Conservation (phyloP, 2,329 filamentous ascomycete genomes). For the Microsporum ferrugineum region DNA sequence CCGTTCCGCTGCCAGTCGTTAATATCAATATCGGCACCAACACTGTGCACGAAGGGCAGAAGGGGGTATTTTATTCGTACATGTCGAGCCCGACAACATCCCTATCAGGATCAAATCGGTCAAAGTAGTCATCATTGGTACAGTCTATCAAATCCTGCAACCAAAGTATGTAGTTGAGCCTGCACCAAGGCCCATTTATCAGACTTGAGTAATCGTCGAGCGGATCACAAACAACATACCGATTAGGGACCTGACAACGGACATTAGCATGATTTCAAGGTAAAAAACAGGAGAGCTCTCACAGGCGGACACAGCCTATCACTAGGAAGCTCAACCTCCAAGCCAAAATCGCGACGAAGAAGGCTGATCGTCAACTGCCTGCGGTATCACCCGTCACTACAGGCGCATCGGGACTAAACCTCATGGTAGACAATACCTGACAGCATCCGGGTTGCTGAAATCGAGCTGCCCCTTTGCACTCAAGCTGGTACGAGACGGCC, state of each 20-base stretch:
- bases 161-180: conserved; percentile 87
- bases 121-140: conserved; percentile 39
- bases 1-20: conserved; percentile 52
- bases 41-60: background rate
- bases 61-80: conserved; percentile 23
- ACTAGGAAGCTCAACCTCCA: conserved; percentile 58
- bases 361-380: conserved; percentile 65
- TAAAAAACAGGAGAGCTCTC: conserved; percentile 16
- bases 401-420: background rate
- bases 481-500: conserved; percentile 29
- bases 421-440: conserved; percentile 45
- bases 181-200: conserved; percentile 29
- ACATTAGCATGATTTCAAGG: background rate
- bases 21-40: background rate
- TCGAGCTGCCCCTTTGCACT: conserved; percentile 54
- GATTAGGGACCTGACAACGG: conserved; percentile 33
- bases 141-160: conserved; percentile 70
- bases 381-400: background rate
- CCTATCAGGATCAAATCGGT: conserved; percentile 44
- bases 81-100: conserved; percentile 64
- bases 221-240: conserved; percentile 22
- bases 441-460: conserved; percentile 65
- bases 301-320: conserved; percentile 82
- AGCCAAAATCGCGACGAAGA: conserved; percentile 60
- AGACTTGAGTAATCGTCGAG: background rate